Base-by-base conservation (phyloP, 2,329 filamentous ascomycete genomes). In the Atkinsonella hypoxylon region DNA sequence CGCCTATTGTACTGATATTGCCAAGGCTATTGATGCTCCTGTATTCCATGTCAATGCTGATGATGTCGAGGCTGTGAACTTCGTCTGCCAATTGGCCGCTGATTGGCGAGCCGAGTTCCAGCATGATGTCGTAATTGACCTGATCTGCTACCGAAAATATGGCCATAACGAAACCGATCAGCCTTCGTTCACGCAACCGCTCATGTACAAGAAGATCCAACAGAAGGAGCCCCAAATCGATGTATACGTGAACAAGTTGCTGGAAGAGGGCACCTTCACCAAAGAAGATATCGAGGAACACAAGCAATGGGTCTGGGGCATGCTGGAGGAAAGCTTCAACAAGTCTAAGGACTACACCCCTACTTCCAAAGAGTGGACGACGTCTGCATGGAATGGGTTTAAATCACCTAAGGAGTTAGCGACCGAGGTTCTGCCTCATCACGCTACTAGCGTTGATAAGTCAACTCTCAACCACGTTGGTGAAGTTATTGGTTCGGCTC, bases 101-200 rank as follows among this genome's bases (percentile, higher is more conserved):
- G 93, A 98, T 68, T 98, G 91, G 89, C 90, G 93, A 63, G 93
- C 93, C 55, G 86, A 96, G 75, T 98, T 97, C 80, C 94, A 95
- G 78, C 88, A 90, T 66, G 93, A 98, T 67, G 91, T 97, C 56
- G 90, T 98, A 60, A 89, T 98, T 63, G 93, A 98, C 69, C 82
- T 98, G 62, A 89, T 97, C 65, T 98, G 93, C 79, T 98, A 98
- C 79, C 87, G 93, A 65, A 98, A 97, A 76, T 83, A 96, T 69
- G 93, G 93, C 55, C 93, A 98, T 82, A 98, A 98, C 74, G 93
- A 98, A 76, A 98, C 93, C 11, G 93, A 98, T 67, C 93, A 98
- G 76, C 93, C 93, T 45, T 95, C 91, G 40, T 98, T 98, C 77
- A 98, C 93, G n/a, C 93, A 98, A 69, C 93, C 93, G 40, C 75